phyloP scores from a whole-genome alignment of 257 asterid genomes.

The Scutellaria galericulata region DNA sequence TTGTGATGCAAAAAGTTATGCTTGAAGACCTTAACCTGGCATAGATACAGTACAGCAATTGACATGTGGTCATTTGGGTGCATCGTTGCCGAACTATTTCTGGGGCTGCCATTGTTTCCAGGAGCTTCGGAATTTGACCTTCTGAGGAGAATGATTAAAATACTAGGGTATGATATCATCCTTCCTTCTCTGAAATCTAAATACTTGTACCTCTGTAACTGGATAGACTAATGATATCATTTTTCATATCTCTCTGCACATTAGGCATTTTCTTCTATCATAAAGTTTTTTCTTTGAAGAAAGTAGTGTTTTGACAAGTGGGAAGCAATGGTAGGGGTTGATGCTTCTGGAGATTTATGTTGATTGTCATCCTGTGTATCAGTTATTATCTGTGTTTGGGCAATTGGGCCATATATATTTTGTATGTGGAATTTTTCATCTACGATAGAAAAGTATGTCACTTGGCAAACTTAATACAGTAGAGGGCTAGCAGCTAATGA shows the following conservation, averaged over 20 bases:
- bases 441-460: neutral
- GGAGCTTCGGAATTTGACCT: slow-evolving; percentile 99
- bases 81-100: slow-evolving; percentile 93
- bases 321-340: slow-evolving; percentile 18
- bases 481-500: too few species aligned
- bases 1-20: slow-evolving; percentile 35
- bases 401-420: neutral
- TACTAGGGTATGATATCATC: slow-evolving; percentile 72
- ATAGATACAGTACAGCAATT: slow-evolving; percentile 90
- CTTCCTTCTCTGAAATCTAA: slow-evolving; percentile 25
- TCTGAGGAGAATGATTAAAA: slow-evolving; percentile 90
- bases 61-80: slow-evolving; percentile 99
- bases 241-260: slow-evolving; percentile 27
- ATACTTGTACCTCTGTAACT: slow-evolving; percentile 13
- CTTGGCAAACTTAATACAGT: too few species aligned
- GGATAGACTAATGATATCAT: slow-evolving; percentile 11
- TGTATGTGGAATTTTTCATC: neutral
- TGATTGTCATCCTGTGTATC: slow-evolving; percentile 12
- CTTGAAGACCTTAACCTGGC: slow-evolving; percentile 59
- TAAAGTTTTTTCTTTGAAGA: slow-evolving; percentile 1
- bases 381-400: slow-evolving; percentile 17
- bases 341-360: slow-evolving; percentile 26
- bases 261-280: slow-evolving; percentile 8
- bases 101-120: slow-evolving; percentile 96
- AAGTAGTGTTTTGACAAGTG: slow-evolving; percentile 9